These are phyloP conservation scores for Kalmusia sp. DNA, from an alignment of 2,329 filamentous ascomycete species.

Conservation along the genomic window DNA sequence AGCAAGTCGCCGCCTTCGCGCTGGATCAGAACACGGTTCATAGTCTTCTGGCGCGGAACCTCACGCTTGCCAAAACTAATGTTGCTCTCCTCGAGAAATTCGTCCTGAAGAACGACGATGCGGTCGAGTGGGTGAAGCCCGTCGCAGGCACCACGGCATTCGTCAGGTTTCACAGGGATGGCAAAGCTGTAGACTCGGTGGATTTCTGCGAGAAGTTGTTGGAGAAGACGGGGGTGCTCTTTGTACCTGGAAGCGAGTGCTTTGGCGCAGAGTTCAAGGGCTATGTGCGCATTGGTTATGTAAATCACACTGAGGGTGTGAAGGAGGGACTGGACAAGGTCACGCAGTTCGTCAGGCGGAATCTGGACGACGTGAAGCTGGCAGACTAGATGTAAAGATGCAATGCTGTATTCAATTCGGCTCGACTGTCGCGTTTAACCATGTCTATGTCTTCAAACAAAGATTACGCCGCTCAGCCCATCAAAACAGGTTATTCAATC, in stretches of 20 bases:
- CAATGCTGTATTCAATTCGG: too few relatives aligned
- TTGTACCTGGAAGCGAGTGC: constrained; percentile 75
- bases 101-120: constrained; percentile 67
- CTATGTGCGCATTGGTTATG: constrained; percentile 80
- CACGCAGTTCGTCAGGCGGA: constrained; percentile 62
- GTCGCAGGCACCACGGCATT: constrained; percentile 82
- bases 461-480: too few relatives aligned
- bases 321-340: constrained; percentile 67
- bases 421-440: too few relatives aligned
- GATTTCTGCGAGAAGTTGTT: constrained; percentile 73
- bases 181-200: constrained; percentile 72
- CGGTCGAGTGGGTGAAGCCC: constrained; percentile 75
- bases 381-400: constrained; percentile 40
- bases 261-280: constrained; percentile 77
- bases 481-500: too few relatives aligned
- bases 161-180: constrained; percentile 69
- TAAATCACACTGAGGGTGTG: constrained; percentile 73
- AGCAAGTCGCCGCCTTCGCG: constrained; percentile 78
- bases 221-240: constrained; percentile 73
- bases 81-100: constrained; percentile 71
- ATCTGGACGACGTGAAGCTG: constrained; percentile 59
- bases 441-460: too few relatives aligned
- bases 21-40: constrained; percentile 71
- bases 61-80: constrained; percentile 72
- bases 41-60: constrained; percentile 67